A percentile compares a stretch with the other conserved stretches of the same genome.
phyloP scores from a whole-genome alignment of 768 basidiomycete genomes.

The Hypholoma sublateritium region DNA sequence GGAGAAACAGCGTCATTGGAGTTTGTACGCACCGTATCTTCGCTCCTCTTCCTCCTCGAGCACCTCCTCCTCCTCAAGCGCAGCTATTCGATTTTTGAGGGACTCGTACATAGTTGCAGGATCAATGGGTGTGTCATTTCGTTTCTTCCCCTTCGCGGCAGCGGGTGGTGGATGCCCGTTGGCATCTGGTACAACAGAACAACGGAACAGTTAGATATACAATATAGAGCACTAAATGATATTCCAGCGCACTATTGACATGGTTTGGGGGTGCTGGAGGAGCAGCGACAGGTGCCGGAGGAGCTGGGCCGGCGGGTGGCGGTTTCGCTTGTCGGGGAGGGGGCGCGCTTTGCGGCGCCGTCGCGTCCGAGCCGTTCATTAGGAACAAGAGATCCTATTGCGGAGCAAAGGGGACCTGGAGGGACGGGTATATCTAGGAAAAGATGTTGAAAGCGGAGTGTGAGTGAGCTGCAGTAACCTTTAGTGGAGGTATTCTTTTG shows the following conservation, averaged over 20 bases:
- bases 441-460: not conserved
- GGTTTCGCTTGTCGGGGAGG: slow-evolving; percentile 46
- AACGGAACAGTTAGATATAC: slow-evolving; percentile 26
- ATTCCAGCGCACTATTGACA: slow-evolving; percentile 23
- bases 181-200: slow-evolving; percentile 33
- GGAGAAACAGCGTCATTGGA: slow-evolving; percentile 14
- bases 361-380: slow-evolving; percentile 50
- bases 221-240: slow-evolving; percentile 29
- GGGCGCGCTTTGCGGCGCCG: slow-evolving; percentile 31
- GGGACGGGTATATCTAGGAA: not conserved
- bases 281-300: slow-evolving; percentile 58
- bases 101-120: slow-evolving; percentile 87
- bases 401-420: not conserved
- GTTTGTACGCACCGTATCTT: slow-evolving; percentile 58
- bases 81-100: slow-evolving; percentile 85
- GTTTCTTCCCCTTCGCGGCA: slow-evolving; percentile 67
- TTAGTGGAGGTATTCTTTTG: slow-evolving; percentile 1
- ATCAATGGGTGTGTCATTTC: slow-evolving; percentile 70
- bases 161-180: slow-evolving; percentile 39
- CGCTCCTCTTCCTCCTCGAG: slow-evolving; percentile 86
- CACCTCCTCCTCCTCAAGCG: slow-evolving; percentile 85
- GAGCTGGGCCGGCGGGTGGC: slow-evolving; percentile 57
- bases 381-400: slow-evolving; percentile 15
- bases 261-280: slow-evolving; percentile 56
- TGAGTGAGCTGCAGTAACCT: not conserved